A percentile compares a stretch with the other conserved stretches of the same genome.
phyloP scores from a whole-genome alignment of 2,329 filamentous ascomycete genomes.

The Chaetothyriales sp. region DNA sequence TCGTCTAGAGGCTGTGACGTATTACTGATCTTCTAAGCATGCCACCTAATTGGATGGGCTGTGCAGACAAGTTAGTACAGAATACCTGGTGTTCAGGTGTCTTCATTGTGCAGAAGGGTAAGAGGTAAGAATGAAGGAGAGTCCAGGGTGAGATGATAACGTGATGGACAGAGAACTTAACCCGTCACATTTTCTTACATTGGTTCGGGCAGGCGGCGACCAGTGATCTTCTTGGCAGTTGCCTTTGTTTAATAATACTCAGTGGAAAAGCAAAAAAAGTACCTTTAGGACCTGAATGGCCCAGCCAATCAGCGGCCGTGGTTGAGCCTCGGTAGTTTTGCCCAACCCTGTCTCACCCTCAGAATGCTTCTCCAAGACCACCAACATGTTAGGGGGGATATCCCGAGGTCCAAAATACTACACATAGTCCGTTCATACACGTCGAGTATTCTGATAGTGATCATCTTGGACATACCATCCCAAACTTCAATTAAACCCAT shows the following conservation, averaged over 20 bases:
- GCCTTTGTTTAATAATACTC: neutral
- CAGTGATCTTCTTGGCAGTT: neutral
- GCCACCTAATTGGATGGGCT: neutral
- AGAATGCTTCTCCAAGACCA: neutral
- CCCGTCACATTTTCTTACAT: neutral
- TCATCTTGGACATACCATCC: no score
- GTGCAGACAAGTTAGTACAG: neutral
- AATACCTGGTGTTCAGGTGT: neutral
- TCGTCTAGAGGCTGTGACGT: neutral
- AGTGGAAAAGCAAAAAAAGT: no score
- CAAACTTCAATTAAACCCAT: neutral
- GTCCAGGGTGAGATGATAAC: neutral
- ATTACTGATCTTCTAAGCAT: neutral
- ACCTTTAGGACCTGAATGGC: no score
- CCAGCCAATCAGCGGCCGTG: neutral
- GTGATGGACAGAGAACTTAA: neutral
- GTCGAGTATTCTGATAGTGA: no score
- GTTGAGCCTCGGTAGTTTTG: neutral
- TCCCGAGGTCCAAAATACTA: no score
- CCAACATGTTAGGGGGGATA: neutral
- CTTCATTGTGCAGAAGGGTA: neutral
- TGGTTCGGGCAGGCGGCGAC: neutral
- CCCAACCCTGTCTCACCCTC: neutral
- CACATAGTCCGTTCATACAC: no score
- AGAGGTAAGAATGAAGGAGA: neutral